These are phyloP conservation scores for Orbilia javanica DNA, from an alignment of 2,329 filamentous ascomycete genomes.

Conservation along the genomic window DNA sequence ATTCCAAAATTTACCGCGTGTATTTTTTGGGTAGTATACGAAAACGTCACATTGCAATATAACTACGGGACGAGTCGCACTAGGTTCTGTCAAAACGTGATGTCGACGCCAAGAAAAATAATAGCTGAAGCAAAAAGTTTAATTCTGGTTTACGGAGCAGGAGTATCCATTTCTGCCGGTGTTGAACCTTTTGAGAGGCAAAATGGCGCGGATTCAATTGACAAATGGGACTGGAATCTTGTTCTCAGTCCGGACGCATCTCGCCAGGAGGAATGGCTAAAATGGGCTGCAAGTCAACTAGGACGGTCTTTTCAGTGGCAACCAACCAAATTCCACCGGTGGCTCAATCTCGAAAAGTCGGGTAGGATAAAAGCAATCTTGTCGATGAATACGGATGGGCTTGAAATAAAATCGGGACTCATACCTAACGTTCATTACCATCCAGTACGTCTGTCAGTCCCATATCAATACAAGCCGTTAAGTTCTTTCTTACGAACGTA, in stretches of 20 bases:
- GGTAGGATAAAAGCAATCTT: not conserved
- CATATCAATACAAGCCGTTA: too few relatives aligned
- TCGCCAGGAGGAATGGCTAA: not conserved
- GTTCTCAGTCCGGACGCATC: not conserved
- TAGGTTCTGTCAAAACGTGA: too few relatives aligned
- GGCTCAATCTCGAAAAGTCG: not conserved
- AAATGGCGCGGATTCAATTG: not conserved
- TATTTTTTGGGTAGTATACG: too few relatives aligned
- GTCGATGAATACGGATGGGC: not conserved
- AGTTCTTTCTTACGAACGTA: too few relatives aligned
- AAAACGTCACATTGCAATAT: too few relatives aligned
- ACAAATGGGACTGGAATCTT: not conserved
- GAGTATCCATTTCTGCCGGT: not conserved
- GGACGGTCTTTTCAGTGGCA: not conserved
- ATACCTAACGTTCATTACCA: not conserved
- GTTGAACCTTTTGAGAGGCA: not conserved
- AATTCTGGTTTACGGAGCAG: not conserved
- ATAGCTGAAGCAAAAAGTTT: not conserved
- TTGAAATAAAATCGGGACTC: not conserved
- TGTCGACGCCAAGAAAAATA: not conserved
- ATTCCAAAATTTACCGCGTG: too few relatives aligned
- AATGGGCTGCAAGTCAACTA: not conserved
- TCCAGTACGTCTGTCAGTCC: not conserved
- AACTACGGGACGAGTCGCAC: too few relatives aligned
- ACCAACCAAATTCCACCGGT: not conserved